Evolutionary conservation across 345 rosid species (phyloP).

Genomic region (Nasturtium officinale): DNA sequence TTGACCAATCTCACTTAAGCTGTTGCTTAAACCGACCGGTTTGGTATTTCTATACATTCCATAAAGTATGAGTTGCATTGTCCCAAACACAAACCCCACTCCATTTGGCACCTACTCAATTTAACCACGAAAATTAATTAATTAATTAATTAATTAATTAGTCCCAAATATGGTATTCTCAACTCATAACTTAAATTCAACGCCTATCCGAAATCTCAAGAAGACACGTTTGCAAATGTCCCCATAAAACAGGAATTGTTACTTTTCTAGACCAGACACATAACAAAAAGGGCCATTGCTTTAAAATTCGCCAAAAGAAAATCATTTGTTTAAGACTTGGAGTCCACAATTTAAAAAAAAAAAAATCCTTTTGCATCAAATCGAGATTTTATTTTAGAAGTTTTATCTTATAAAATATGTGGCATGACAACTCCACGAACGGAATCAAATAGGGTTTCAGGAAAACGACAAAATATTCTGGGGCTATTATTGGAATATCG

Average conservation of each 20-base stretch:
- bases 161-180: neutral
- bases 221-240: slow-evolving; percentile 8
- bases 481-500: neutral
- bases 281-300: neutral
- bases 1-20: slow-evolving; percentile 2
- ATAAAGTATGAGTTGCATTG: slow-evolving; percentile 59
- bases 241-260: slow-evolving; percentile 21
- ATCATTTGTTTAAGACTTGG: slow-evolving; percentile 21
- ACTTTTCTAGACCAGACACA: neutral
- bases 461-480: slow-evolving; percentile 21
- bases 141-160: neutral
- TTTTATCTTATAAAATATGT: neutral
- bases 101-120: slow-evolving; percentile 66
- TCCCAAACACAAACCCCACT: slow-evolving; percentile 64
- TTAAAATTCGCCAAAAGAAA: neutral
- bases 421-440: slow-evolving; percentile 10
- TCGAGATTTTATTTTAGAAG: neutral
- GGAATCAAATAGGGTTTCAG: neutral
- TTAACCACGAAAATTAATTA: neutral
- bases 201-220: slow-evolving; percentile 1
- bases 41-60: slow-evolving; percentile 58
- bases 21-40: slow-evolving; percentile 34
- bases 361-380: neutral
- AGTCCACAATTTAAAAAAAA: slow-evolving; percentile 38
- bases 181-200: neutral